Evolutionary conservation across 1,284 basidiomycete genomes (phyloP), one percentile per base, ranked within the genome.

Genomic region (Boletellus sp.): DNA sequence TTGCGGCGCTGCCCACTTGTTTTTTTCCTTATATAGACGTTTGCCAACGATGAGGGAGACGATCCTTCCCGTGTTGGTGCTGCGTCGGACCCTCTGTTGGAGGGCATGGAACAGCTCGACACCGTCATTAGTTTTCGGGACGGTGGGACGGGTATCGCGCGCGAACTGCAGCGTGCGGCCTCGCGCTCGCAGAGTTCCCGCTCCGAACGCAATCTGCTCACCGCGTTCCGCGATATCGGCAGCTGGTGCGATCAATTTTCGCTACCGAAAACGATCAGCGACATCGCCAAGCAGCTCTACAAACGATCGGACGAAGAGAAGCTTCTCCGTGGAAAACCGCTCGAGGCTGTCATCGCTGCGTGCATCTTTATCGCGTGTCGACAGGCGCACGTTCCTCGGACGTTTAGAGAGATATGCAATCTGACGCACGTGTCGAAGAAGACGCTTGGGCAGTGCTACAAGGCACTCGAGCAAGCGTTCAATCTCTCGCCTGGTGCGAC

Each of bases 21-120:
- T 50, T 39, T 47, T 43, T 50, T 45, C n/a, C n/a, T n/a, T n/a
- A n/a, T 57, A 42, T 78, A 97, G 86, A 99, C 96, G 48, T 99
- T 99, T 69, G 96, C 96, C 56, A 96, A 94, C 60, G 94, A 99
- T 68, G 95, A 98, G 73, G 94, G 95, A 51, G 96, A 99, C 68
- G 96, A 99, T 68, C 95, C 95, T 48, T 99, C 95, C 58, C 96
- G 96, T 90, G 96, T 99, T 55, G 96, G 96, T 73, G 93, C 92
- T 45, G 92, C 94, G 32, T 84, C 86, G 33, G 94, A 97, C 66
- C 93, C 94, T 43, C 74, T 97, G 22, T 78, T 98, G 70, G 94
- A 97, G 64, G 91, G 91, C 39, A 87, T 93, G 58, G 93, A 95
- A 65, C 88, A 94, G 64, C 80, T 96, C 43, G 89, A 94, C 61